Evolutionary conservation across 768 basidiomycete genomes (phyloP), one percentile per base, ranked within the genome.

Genomic region (Boletus subparvulus): DNA sequence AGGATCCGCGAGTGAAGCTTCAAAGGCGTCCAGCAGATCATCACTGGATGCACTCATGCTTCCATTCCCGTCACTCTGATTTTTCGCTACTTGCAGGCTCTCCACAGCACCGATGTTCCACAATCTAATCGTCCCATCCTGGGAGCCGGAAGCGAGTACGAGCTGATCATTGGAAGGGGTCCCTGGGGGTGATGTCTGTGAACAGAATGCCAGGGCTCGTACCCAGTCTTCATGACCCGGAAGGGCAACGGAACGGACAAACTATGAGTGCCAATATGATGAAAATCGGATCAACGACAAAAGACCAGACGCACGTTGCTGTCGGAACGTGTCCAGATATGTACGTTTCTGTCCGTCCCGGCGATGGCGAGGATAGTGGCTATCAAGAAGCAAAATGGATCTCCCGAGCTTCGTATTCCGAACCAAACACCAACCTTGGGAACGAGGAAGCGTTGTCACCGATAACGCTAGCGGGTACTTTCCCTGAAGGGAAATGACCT

Each of bases 211-310:
- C 37, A 98, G 81, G 57, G 85, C 79, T 51, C 89, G 85, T 52
- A 98, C 81, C 97, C 97, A 99, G 65, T 99, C 96, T 78, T 97
- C 92, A 66, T 99, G 97, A 3, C 97, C 97, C 13, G 82, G 74
- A 47, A 92, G 76, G 0, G 76, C 73, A 4, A 83, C 82, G 19
- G 84, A 82, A 52, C 74, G 78, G 14, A 85, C 76, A 67, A 87
- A 89, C 88, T 87, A 44, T 13, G 37, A 16, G 32, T 19, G 21
- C 9, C 49, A 13, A 39, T 24, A 55, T 44, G 10, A 40, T 47
- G 48, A 33, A 32, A 43, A 28, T 36, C 36, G 19, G 58, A 60
- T 36, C 33, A 16, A 54, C 30, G 9, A 37, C 50, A 46, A 44
- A 43, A 47, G 40, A 50, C 60, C 46, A 8, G 37, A 68, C 80